These are phyloP conservation scores for Akanthomyces lecanii DNA, from an alignment of 2,329 filamentous ascomycete species.

Conservation along the genomic window DNA sequence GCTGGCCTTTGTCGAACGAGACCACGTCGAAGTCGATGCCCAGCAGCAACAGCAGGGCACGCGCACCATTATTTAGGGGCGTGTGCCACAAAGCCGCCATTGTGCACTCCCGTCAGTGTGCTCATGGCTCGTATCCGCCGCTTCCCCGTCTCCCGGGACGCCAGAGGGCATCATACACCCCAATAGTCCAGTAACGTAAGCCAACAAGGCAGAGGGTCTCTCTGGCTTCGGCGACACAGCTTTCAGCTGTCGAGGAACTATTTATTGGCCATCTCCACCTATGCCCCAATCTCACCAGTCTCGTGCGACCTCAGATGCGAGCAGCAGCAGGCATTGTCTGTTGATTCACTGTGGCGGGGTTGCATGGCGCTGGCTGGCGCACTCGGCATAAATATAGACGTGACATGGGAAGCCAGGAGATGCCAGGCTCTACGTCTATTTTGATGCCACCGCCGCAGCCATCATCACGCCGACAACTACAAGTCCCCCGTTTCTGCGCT, in stretches of 20 bases:
- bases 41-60: too few species aligned
- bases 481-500: background rate
- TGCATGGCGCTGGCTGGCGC: background rate
- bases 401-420: background rate
- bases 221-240: background rate
- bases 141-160: background rate
- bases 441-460: background rate
- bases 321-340: background rate
- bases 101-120: background rate
- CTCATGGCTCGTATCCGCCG: background rate
- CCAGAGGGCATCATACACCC: too few species aligned
- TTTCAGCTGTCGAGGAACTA: background rate
- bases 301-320: conserved; percentile 5
- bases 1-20: too few species aligned
- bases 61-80: too few species aligned
- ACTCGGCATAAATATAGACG: background rate
- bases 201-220: background rate
- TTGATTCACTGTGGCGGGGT: background rate
- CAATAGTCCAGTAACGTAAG: background rate
- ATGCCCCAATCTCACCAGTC: background rate
- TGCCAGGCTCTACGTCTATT: background rate
- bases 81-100: too few species aligned
- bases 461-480: background rate
- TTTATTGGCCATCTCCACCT: background rate
- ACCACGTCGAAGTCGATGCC: too few species aligned